phyloP scores from a whole-genome alignment of 2,329 filamentous ascomycete genomes.

The Arachnopeziza araneosa region DNA sequence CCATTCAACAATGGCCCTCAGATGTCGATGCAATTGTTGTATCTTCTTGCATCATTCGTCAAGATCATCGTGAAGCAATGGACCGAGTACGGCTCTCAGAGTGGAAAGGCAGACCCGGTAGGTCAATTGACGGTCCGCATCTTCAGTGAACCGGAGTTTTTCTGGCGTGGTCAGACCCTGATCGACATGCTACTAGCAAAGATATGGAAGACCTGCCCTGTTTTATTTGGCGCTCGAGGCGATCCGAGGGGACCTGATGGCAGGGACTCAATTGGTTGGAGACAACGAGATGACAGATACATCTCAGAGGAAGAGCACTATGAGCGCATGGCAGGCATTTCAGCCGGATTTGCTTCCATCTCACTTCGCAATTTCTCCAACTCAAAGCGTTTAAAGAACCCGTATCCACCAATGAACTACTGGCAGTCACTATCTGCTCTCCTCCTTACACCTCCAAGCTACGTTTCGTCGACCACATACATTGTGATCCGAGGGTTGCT shows the following conservation, averaged over 20 bases:
- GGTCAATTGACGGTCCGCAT: constrained; percentile 72
- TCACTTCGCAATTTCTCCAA: constrained; percentile 77
- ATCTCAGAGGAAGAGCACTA: constrained; percentile 67
- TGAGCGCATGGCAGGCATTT: constrained; percentile 78
- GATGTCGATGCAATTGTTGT: constrained; percentile 63
- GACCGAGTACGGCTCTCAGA: constrained; percentile 58
- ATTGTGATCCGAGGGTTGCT: constrained; percentile 68
- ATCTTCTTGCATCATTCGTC: constrained; percentile 69
- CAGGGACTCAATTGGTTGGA: constrained; percentile 68
- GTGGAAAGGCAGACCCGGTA: constrained; percentile 67
- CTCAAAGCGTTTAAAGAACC: constrained; percentile 55
- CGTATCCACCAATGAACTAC: constrained; percentile 73
- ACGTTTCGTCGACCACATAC: constrained; percentile 69
- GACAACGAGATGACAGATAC: constrained; percentile 45
- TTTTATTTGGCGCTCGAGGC: constrained; percentile 78
- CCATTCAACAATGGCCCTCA: constrained; percentile 43
- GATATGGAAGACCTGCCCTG: constrained; percentile 72
- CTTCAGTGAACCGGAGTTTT: constrained; percentile 63
- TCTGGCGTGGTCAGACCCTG: constrained; percentile 61
- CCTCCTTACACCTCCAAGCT: constrained; percentile 62
- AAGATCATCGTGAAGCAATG: constrained; percentile 70
- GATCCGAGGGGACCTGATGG: constrained; percentile 67
- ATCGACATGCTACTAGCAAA: constrained; percentile 87
- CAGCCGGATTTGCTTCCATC: constrained; percentile 77
- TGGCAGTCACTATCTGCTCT: constrained; percentile 76